Evolutionary conservation across 1,139 yeast genomes (phyloP).

Genomic region (Suhomyces coccinellae): DNA sequence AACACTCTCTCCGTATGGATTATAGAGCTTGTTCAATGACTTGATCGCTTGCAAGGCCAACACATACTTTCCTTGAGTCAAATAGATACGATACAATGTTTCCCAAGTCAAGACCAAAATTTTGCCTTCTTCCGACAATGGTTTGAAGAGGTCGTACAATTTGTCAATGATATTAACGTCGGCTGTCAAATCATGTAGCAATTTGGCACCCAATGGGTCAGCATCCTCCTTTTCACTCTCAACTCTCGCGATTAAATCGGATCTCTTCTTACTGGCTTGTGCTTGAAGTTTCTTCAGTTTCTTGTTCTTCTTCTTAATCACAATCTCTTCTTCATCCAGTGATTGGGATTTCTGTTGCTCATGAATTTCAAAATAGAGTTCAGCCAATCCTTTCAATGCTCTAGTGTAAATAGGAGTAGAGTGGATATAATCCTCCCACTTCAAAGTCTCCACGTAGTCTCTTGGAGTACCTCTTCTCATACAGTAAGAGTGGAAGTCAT

Average conservation of each 20-base stretch:
- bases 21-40: constrained; percentile 34
- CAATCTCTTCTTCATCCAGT: constrained; percentile 21
- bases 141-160: constrained; percentile 31
- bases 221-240: constrained; percentile 46
- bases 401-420: constrained; percentile 69
- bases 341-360: constrained; percentile 21
- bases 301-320: constrained; percentile 27
- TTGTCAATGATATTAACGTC: constrained; percentile 31
- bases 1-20: constrained; percentile 17
- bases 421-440: constrained; percentile 79
- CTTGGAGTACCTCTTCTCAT: constrained; percentile 89
- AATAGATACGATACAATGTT: constrained; percentile 40
- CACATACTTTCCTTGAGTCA: constrained; percentile 45
- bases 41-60: constrained; percentile 48
- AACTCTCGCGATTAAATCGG: constrained; percentile 41
- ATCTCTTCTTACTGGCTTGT: constrained; percentile 38
- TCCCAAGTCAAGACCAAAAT: constrained; percentile 37
- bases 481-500: constrained; percentile 92
- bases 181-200: constrained; percentile 30
- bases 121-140: constrained; percentile 39
- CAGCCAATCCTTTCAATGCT: constrained; percentile 65
- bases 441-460: constrained; percentile 70
- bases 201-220: constrained; percentile 51
- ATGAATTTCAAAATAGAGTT: constrained; percentile 53
- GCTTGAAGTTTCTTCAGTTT: constrained; percentile 36